phyloP scores from a whole-genome alignment of 139 green algal genomes.

The Chlorella vulgaris region DNA sequence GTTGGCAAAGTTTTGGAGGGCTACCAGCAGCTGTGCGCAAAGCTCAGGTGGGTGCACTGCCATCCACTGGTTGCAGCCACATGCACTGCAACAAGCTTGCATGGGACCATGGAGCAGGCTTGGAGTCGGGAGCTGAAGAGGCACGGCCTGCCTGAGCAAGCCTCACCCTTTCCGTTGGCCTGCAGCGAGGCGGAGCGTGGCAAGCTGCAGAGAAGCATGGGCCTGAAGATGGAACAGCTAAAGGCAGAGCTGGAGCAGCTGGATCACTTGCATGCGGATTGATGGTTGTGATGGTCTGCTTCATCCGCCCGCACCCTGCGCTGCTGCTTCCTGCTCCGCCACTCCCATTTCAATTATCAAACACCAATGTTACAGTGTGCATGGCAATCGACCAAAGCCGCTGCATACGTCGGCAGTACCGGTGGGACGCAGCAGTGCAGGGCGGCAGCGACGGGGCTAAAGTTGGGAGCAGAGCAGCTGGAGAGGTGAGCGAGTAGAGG shows the following conservation, averaged over 20 bases:
- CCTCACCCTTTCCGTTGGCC: neutral
- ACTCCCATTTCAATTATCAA: neutral
- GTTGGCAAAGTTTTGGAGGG: conserved; percentile 38
- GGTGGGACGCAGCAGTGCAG: too few relatives aligned
- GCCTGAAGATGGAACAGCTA: conserved; percentile 74
- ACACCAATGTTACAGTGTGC: too few relatives aligned
- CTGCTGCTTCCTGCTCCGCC: neutral
- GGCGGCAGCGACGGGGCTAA: too few relatives aligned
- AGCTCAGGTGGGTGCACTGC: conserved; percentile 17
- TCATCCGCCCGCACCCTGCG: neutral
- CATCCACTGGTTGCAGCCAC: too few relatives aligned
- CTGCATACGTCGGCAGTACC: too few relatives aligned
- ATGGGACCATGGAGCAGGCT: too few relatives aligned
- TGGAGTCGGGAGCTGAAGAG: too few relatives aligned
- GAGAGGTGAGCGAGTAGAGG: too few relatives aligned
- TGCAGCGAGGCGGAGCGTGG: conserved; percentile 46
- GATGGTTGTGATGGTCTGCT: neutral
- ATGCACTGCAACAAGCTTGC: too few relatives aligned
- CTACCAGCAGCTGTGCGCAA: conserved; percentile 38
- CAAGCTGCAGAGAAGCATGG: conserved; percentile 63
- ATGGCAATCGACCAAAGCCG: too few relatives aligned
- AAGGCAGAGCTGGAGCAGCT: conserved; percentile 43
- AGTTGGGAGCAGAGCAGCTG: too few relatives aligned
- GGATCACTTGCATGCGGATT: conserved; percentile 28
- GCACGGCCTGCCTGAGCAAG: too few relatives aligned